These are phyloP conservation scores for Sclerotinia trifoliorum DNA, from an alignment of 2,329 filamentous ascomycete species.

Conservation along the genomic window DNA sequence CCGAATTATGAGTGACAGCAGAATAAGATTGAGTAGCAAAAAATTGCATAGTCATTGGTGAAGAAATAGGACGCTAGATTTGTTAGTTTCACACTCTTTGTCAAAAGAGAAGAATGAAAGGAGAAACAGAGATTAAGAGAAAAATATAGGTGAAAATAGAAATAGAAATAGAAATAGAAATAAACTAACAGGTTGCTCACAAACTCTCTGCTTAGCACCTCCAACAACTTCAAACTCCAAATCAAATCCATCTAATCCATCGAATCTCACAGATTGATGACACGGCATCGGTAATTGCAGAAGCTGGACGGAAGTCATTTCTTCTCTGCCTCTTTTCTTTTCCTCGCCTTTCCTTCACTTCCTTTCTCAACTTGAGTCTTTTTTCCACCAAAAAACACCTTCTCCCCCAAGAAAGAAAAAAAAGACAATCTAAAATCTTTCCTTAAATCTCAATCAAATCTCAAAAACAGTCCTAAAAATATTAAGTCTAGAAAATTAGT, in stretches of 20 bases:
- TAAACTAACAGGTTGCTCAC: conserved; percentile 4
- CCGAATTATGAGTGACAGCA: no score
- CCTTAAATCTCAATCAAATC: no score
- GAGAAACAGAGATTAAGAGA: not conserved
- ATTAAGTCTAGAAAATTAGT: no score
- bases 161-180: no score
- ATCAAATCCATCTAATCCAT: not conserved
- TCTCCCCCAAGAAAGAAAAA: no score
- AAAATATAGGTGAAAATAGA: no score
- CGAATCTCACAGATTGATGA: not conserved
- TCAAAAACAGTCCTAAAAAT: no score
- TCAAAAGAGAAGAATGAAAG: no score
- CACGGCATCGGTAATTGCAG: not conserved
- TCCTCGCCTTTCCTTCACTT: no score
- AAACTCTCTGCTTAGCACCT: not conserved
- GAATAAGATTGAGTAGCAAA: not conserved
- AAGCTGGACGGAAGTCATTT: not conserved
- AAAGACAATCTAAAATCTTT: not conserved
- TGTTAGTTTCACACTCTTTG: not conserved
- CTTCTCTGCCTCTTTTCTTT: no score
- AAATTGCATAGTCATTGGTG: not conserved
- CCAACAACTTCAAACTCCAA: not conserved
- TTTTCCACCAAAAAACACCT: no score
- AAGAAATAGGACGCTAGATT: not conserved
- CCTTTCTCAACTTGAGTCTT: no score